Conservation (phyloP, 148 eudicot genomes). For the Cornus florida region DNA sequence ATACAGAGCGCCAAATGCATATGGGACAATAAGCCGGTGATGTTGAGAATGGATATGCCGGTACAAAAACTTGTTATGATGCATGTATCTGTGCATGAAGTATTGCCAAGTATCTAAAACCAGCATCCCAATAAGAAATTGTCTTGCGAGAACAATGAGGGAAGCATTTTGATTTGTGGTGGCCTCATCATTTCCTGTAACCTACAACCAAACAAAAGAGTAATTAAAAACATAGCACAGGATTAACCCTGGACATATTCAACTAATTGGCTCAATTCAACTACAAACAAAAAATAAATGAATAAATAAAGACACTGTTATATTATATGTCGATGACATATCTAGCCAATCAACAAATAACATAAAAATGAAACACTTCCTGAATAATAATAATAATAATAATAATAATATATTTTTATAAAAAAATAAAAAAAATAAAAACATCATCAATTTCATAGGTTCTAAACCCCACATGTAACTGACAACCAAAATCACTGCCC, state of each 20-base stretch:
- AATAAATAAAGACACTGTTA: no score
- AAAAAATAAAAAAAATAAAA: no score
- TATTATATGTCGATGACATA: background rate
- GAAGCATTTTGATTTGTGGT: conserved; percentile 28
- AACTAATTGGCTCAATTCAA: background rate
- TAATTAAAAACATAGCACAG: background rate
- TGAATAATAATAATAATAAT: background rate
- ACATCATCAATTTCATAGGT: background rate
- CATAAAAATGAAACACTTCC: no score
- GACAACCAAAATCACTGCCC: background rate
- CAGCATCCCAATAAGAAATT: conserved; percentile 55
- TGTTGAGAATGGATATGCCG: conserved; percentile 39
- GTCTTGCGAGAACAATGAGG: conserved; percentile 31
- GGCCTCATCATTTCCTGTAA: conserved; percentile 45
- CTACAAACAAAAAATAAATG: no score
- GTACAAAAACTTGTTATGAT: conserved; percentile 58
- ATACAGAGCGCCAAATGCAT: conserved; percentile 40
- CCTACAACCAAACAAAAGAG: conserved; percentile 31
- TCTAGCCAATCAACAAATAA: no score
- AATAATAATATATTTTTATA: no score
- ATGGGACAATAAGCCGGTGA: conserved; percentile 35
- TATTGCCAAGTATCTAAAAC: conserved; percentile 82
- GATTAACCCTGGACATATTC: background rate
- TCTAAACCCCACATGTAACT: background rate
- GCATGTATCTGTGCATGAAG: conserved; percentile 78